Evolutionary conservation across 345 rosid species (phyloP).

Genomic region (Fremontodendron californicum): DNA sequence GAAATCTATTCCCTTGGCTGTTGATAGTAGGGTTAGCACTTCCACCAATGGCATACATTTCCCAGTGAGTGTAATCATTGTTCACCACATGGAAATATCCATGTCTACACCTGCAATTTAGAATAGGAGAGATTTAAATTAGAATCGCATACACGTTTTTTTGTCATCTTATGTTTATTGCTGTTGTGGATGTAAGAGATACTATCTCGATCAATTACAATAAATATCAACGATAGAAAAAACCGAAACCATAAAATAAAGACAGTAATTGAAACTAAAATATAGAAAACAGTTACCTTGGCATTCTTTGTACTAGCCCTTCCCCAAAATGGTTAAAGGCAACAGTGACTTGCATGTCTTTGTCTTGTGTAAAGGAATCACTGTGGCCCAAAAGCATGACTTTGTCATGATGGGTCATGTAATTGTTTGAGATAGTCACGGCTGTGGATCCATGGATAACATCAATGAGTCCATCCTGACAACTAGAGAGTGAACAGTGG

Average conservation of each 20-base stretch:
- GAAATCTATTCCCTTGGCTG: neutral
- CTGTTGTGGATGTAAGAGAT: no score
- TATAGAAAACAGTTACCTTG: neutral
- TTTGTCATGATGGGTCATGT: slow-evolving; percentile 5
- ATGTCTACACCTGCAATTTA: neutral
- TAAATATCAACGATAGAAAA: no score
- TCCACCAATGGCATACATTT: neutral
- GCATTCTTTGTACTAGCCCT: neutral
- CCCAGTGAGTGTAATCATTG: neutral
- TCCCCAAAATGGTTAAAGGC: slow-evolving; percentile 2
- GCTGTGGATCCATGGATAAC: slow-evolving; percentile 1
- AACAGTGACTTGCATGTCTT: slow-evolving; percentile 8
- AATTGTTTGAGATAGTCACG: neutral
- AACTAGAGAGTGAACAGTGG: neutral
- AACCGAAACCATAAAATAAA: no score
- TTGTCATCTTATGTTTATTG: no score
- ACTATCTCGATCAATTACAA: no score
- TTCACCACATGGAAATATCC: slow-evolving; percentile 4
- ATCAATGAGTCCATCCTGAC: neutral
- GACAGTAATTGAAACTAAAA: neutral
- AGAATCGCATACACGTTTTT: no score
- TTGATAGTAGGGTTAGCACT: slow-evolving; percentile 1
- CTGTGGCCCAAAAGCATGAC: slow-evolving; percentile 1
- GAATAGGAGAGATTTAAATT: no score
- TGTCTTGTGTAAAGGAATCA: neutral